phyloP scores from a whole-genome alignment of 1,284 basidiomycete genomes.

The Ustilago tritici region DNA sequence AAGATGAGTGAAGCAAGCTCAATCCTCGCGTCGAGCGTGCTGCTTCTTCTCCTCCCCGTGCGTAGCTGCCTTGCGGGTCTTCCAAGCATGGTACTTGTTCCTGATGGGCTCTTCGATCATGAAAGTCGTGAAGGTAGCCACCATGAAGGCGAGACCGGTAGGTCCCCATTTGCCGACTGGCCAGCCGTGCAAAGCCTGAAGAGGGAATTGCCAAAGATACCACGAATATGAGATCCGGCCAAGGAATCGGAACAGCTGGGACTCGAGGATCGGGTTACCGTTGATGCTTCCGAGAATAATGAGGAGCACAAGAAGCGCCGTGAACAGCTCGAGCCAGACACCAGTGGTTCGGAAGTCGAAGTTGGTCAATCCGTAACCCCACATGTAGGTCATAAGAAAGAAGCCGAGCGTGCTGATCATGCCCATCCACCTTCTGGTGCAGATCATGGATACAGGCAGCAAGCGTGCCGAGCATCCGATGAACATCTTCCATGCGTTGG shows the following conservation, averaged over 20 bases:
- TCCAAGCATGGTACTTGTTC: constrained; percentile 36
- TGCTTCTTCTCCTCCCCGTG: constrained; percentile 22
- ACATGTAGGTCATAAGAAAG: constrained; percentile 25
- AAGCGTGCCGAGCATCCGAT: constrained; percentile 36
- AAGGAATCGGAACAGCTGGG: constrained; percentile 31
- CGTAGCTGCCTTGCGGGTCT: constrained; percentile 15
- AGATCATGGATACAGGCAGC: constrained; percentile 24
- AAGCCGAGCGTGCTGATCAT: constrained; percentile 22
- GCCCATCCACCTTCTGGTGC: constrained; percentile 21
- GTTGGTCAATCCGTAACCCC: constrained; percentile 19
- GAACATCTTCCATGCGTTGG: constrained; percentile 45
- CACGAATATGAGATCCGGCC: constrained; percentile 42
- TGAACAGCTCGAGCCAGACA: constrained; percentile 35
- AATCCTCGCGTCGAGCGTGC: constrained; percentile 26
- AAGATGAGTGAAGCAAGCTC: neutral
- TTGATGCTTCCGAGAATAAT: constrained; percentile 32
- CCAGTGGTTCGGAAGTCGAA: constrained; percentile 36
- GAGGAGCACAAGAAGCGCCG: constrained; percentile 15
- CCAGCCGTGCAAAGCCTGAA: constrained; percentile 30
- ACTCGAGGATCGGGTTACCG: constrained; percentile 43
- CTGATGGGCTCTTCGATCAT: constrained; percentile 45
- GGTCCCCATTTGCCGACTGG: constrained; percentile 27
- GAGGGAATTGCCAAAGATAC: constrained; percentile 47
- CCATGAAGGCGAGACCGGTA: constrained; percentile 32
- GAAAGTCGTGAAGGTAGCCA: constrained; percentile 38